Evolutionary conservation across 495 filamentous ascomycete species (phyloP).

Genomic region (Lasiosphaeria hispida): DNA sequence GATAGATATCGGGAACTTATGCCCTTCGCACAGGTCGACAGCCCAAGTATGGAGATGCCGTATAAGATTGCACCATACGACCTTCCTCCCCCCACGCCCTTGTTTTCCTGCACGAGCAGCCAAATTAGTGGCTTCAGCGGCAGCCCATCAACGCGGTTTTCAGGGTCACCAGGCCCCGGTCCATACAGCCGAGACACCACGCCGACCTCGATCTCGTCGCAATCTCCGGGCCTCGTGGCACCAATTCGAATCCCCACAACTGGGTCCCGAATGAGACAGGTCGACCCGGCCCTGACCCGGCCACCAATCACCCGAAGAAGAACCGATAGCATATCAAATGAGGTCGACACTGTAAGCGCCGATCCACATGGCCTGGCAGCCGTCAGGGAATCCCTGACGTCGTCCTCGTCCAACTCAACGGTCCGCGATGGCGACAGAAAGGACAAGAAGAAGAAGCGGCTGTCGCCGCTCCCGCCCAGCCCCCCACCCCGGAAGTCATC

Average conservation of each 20-base stretch:
- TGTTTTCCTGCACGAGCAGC: conserved; percentile 54
- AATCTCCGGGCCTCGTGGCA: conserved; percentile 75
- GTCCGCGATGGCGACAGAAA: conserved; percentile 48
- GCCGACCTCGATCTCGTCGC: conserved; percentile 94
- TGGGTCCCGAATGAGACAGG: conserved; percentile 56
- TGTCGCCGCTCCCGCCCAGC: conserved; percentile 54
- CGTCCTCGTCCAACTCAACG: conserved; percentile 58
- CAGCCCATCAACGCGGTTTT: conserved; percentile 92
- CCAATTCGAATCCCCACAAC: conserved; percentile 54
- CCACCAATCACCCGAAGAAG: conserved; percentile 66
- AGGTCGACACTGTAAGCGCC: conserved; percentile 45
- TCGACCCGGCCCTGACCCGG: conserved; percentile 57
- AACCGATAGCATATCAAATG: conserved; percentile 52
- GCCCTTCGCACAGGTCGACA: conserved; percentile 24
- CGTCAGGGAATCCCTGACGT: conserved; percentile 62
- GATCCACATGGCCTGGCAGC: conserved; percentile 58
- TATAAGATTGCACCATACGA: conserved; percentile 56
- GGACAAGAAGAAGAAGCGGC: conserved; percentile 43
- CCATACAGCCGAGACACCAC: conserved; percentile 87
- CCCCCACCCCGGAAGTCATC: conserved; percentile 65
- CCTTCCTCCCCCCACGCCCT: conserved; percentile 63
- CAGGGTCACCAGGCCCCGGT: conserved; percentile 78
- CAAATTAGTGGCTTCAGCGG: conserved; percentile 61
- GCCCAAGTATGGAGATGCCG: conserved; percentile 37
- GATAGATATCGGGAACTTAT: conserved; percentile 50